Base-by-base conservation (phyloP, 345 rosid species). In the Geranium brycei region DNA sequence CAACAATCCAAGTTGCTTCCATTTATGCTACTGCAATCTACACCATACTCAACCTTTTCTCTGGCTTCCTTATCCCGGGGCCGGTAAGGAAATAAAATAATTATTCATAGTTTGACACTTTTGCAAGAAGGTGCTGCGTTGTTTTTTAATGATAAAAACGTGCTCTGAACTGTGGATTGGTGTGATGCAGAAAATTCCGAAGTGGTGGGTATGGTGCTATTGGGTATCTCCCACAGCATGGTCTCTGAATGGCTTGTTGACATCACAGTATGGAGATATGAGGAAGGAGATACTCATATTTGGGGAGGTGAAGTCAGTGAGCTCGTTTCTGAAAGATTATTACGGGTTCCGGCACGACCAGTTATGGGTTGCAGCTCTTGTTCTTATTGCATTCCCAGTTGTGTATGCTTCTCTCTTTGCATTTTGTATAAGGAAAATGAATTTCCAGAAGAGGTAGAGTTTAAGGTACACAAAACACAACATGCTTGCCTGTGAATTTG, bases 61-160 rank as follows among this genome's bases (percentile, higher is more conserved):
- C 83, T 4, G 85, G 82, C n/a, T 81, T 68, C 74, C 72, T 81
- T 23, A 81, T 81, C 10, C 79, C 79, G 30, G 73, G 71, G 76
- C 79, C 72, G 57, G 83, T 72, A 74, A 76, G 28, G 28, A 23
- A 23, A 23, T 23, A 23, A 23, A 23, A 2, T 23, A 23, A 23
- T 23, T 23, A 23, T 2, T 23, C 1, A 23, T 23, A 23, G 28
- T 23, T 23, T 23, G 28, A 23, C 28, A 2, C 28, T 23, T 23
- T 23, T 23, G 28, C 28, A 23, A 23, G 28, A 23, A 23, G 28
- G 28, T 23, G 28, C 28, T 23, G 28, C 2, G 28, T 23, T 23
- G 28, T 23, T 23, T 23, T 23, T 23, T 23, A 23, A 23, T 23
- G 28, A 23, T 2, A 23, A 23, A 23, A 23, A 23, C 28, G 28